Conservation (phyloP, 2,329 filamentous ascomycete genomes). For the Cryphonectria parasitica region DNA sequence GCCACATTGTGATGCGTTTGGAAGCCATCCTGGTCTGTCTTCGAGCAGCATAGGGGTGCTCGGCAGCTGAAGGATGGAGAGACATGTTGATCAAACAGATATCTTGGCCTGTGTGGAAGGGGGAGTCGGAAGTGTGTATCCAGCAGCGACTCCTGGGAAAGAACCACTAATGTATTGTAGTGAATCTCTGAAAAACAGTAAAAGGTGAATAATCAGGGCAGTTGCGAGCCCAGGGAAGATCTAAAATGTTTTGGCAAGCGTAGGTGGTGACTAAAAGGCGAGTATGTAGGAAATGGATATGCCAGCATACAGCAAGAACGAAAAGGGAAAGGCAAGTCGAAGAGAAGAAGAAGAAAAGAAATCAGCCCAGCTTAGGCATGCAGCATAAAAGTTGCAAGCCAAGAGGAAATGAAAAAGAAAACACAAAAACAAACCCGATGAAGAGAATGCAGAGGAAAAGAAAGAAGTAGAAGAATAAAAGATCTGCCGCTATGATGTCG, state of each 20-base stretch:
- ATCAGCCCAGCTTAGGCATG: background rate
- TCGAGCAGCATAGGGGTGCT: slow-evolving; percentile 7
- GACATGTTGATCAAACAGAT: slow-evolving; percentile 22
- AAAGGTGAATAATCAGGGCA: background rate
- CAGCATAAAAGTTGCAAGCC: background rate
- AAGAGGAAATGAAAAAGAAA: background rate
- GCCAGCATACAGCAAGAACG: slow-evolving; percentile 17
- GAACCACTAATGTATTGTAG: background rate
- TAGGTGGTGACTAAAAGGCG: background rate
- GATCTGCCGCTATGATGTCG: background rate
- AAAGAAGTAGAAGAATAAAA: background rate
- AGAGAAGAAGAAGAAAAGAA: background rate
- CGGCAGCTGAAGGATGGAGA: slow-evolving; percentile 19
- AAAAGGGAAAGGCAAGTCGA: background rate
- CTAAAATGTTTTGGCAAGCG: background rate
- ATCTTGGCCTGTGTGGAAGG: background rate
- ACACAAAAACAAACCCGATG: background rate
- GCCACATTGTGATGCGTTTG: slow-evolving; percentile 32
- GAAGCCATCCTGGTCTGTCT: slow-evolving; percentile 9
- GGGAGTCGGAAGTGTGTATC: background rate
- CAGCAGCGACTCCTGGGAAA: background rate
- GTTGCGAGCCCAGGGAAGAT: background rate
- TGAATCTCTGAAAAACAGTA: too few species aligned
- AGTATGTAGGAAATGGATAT: slow-evolving; percentile 10
- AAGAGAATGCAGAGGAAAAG: background rate